Conservation (phyloP, 1,284 basidiomycete species). For the Ganoderma sp. region DNA sequence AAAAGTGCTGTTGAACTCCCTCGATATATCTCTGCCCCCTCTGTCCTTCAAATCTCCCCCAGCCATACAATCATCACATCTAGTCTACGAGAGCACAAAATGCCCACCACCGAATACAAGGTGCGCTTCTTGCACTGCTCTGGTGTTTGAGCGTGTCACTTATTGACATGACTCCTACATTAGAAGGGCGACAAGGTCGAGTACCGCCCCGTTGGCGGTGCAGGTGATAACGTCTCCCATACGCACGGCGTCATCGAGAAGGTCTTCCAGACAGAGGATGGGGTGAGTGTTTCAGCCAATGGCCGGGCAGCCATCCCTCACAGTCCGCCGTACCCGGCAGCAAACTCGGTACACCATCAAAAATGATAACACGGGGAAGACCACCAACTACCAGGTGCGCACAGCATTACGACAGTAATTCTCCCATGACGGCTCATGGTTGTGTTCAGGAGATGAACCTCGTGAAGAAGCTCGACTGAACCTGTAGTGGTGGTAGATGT, state of each 20-base stretch:
- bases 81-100: background rate
- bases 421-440: background rate
- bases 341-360: constrained; percentile 46
- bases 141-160: background rate
- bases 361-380: constrained; percentile 52
- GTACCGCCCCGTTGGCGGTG: constrained; percentile 50
- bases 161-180: background rate
- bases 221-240: constrained; percentile 46
- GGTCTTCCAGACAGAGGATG: constrained; percentile 41
- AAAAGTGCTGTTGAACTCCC: no score
- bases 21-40: no score
- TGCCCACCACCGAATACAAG: constrained; percentile 26
- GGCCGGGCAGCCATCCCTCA: background rate
- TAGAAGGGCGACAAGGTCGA: constrained; percentile 52
- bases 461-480: constrained; percentile 39
- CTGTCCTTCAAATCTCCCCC: no score
- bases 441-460: constrained; percentile 47
- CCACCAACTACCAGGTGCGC: constrained; percentile 46
- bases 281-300: constrained; percentile 28
- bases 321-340: constrained; percentile 27
- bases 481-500: constrained; percentile 28
- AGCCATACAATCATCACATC: no score
- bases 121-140: constrained; percentile 11
- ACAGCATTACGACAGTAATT: background rate
- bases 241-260: constrained; percentile 46